These are phyloP conservation scores for Warburgia ugandensis DNA, from an alignment of 164 flowering plant species.

Conservation along the genomic window DNA sequence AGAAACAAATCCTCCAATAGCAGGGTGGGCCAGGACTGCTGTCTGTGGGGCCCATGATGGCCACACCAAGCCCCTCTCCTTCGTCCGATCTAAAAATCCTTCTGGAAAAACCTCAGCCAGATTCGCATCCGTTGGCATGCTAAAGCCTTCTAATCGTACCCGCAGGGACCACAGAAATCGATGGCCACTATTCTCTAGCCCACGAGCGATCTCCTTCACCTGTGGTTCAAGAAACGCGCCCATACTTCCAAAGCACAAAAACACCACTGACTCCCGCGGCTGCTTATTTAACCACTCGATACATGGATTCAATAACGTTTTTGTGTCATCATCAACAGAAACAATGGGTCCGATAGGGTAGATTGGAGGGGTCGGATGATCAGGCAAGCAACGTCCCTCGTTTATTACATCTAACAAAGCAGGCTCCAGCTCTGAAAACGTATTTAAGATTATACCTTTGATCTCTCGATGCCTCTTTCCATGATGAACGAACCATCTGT, in stretches of 20 bases:
- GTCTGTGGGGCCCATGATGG: slow-evolving; percentile 12
- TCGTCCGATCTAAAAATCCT: slow-evolving; percentile 10
- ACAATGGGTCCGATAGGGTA: background rate
- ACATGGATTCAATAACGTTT: background rate
- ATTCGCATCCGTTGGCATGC: background rate
- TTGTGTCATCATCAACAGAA: background rate
- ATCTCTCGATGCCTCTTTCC: background rate
- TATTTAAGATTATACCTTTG: slow-evolving; percentile 10
- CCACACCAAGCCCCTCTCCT: slow-evolving; percentile 10
- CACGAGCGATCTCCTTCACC: slow-evolving; percentile 14
- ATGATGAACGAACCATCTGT: slow-evolving; percentile 5
- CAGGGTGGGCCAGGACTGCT: slow-evolving; percentile 6
- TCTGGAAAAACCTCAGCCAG: slow-evolving; percentile 8
- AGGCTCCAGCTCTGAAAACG: slow-evolving; percentile 6
- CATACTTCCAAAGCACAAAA: slow-evolving; percentile 13
- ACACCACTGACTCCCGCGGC: slow-evolving; percentile 8
- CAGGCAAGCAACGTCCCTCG: slow-evolving; percentile 4
- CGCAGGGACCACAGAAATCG: slow-evolving; percentile 6
- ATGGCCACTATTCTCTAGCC: slow-evolving; percentile 5
- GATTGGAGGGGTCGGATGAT: slow-evolving; percentile 3
- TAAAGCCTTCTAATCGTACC: background rate
- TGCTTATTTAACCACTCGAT: slow-evolving; percentile 8
- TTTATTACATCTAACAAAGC: background rate
- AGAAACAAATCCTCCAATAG: slow-evolving; percentile 11
- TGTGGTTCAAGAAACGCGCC: slow-evolving; percentile 10